These are phyloP conservation scores for Nectriaceae sp. DNA, from an alignment of 2,329 filamentous ascomycete genomes.

Conservation along the genomic window DNA sequence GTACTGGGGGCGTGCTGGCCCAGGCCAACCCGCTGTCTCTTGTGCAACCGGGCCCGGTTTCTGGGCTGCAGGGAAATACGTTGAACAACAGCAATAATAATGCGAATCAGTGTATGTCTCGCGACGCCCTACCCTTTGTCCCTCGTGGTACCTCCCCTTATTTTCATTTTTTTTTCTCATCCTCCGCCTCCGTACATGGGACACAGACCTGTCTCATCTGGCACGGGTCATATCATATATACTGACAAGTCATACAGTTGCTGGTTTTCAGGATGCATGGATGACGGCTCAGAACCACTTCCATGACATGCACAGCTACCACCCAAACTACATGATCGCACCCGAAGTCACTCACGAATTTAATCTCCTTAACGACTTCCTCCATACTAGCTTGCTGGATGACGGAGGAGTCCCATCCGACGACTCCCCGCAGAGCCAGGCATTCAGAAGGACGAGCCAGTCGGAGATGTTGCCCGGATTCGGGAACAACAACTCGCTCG, in stretches of 20 bases:
- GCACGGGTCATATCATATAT: slow-evolving; percentile 18
- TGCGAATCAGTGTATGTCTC: slow-evolving; percentile 73
- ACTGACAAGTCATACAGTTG: slow-evolving; percentile 54
- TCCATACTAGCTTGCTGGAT: slow-evolving; percentile 88
- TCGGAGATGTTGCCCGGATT: slow-evolving; percentile 53
- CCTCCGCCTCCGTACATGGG: slow-evolving; percentile 16
- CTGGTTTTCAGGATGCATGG: slow-evolving; percentile 83
- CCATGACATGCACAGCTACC: slow-evolving; percentile 92
- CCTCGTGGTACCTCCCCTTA: slow-evolving; percentile 12
- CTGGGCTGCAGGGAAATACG: slow-evolving; percentile 65
- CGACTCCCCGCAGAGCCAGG: slow-evolving; percentile 54
- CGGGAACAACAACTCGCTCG: slow-evolving; percentile 46
- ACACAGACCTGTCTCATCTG: slow-evolving; percentile 15
- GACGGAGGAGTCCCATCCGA: slow-evolving; percentile 73
- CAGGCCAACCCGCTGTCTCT: slow-evolving; percentile 63
- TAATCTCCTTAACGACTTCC: slow-evolving; percentile 93
- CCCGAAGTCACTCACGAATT: slow-evolving; percentile 96
- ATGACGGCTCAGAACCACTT: slow-evolving; percentile 70
- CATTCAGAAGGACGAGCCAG: slow-evolving; percentile 44
- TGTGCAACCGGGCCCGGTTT: slow-evolving; percentile 70
- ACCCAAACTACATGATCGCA: slow-evolving; percentile 90
- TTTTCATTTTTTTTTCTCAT: slow-evolving; percentile 17
- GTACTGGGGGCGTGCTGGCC: slow-evolving; percentile 44
- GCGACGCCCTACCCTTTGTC: slow-evolving; percentile 25
- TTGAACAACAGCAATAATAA: slow-evolving; percentile 56